Base-by-base conservation (phyloP, 2,329 filamentous ascomycete genomes). In the Penicillium paneum region DNA sequence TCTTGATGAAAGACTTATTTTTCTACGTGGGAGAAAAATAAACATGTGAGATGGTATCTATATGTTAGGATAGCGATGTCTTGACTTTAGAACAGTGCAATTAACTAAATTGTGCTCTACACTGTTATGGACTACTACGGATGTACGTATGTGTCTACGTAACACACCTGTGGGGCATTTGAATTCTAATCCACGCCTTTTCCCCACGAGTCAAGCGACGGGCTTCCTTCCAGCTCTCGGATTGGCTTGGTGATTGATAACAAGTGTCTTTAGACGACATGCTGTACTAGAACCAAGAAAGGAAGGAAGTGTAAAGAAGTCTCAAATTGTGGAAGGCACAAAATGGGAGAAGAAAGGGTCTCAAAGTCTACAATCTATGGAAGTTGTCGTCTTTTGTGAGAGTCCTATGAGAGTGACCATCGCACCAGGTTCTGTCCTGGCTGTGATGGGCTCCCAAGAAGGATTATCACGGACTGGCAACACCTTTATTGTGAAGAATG, bases 401-500 rank as follows among this genome's bases (percentile, higher is more conserved):
- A n/a, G n/a, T n/a, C n/a, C 12, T 31, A 39, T n/a, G 35, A 28
- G 10, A 2, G 13, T n/a, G 45, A 48, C n/a, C n/a, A 29, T 31
- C 45, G 45, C 17, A 24, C 26, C 8, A 39, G 45, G 45, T 48
- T 29, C 8, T 48, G 45, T 31, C 34, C 45, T 39, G 36, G 45
- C 28, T 48, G 45, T 15, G 12, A 15, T 0, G 45, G 45, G 3
- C 3, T 48, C 17, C 45, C 45, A n/a, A 13, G 35, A 6, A 21
- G 26, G 24, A 49, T 49, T 11, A 49, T 49, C 10, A 40, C 46
- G 1, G 36, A 38, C 46, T 49, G 46, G 6, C 5, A 31, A 12
- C 46, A 49, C 15, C 46, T 49, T 39, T 49, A 40, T 13, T 49
- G 46, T 1, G 46, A 49, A 10, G 46, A 49, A 3, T 31, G 46